Conservation (phyloP, 495 filamentous ascomycete genomes). For the Xylaria curta region DNA sequence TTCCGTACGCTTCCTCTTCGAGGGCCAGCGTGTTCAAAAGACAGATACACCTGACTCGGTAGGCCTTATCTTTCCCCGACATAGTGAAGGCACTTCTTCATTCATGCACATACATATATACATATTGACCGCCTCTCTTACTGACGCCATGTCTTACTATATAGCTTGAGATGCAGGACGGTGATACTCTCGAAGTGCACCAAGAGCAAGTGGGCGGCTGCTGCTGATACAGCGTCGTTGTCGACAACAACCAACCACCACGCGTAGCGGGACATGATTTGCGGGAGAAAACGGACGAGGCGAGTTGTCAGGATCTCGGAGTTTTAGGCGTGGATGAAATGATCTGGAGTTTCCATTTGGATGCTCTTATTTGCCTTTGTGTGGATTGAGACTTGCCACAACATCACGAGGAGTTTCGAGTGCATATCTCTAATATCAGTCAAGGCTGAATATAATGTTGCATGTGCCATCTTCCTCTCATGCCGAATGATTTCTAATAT, state of each 20-base stretch:
- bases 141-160: constrained; percentile 10
- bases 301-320: constrained; percentile 4
- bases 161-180: constrained; percentile 96
- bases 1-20: constrained; percentile 95
- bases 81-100: neutral
- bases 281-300: constrained; percentile 24
- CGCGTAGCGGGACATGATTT: neutral
- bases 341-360: constrained; percentile 18
- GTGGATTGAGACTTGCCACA: constrained; percentile 1
- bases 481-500: neutral
- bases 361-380: constrained; percentile 21
- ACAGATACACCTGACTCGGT: constrained; percentile 92
- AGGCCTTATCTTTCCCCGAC: constrained; percentile 48
- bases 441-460: constrained; percentile 20
- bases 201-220: constrained; percentile 95
- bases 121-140: neutral
- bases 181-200: constrained; percentile 96
- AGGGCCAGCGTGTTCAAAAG: constrained; percentile 87
- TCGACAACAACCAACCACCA: neutral
- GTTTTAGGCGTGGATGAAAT: constrained; percentile 17
- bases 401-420: constrained; percentile 10
- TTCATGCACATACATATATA: neutral
- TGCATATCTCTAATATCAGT: constrained; percentile 21
- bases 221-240: constrained; percentile 30
- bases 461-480: constrained; percentile 10